These are phyloP conservation scores for Inga laurina DNA, from an alignment of 306 rosid genomes.

Conservation along the genomic window DNA sequence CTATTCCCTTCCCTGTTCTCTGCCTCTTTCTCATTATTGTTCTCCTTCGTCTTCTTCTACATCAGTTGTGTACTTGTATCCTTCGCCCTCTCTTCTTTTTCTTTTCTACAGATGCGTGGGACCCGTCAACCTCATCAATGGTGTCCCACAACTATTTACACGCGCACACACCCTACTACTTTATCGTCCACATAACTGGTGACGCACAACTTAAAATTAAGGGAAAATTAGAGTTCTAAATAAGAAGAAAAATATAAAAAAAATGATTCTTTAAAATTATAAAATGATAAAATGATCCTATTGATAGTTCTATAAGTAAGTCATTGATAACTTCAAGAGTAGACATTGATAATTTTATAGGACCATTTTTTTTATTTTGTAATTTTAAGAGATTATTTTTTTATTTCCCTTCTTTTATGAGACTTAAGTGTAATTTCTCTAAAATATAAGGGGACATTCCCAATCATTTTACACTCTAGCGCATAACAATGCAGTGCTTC, in stretches of 20 bases:
- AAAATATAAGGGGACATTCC: not conserved
- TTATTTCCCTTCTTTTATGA: too few relatives aligned
- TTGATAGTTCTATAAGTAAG: too few relatives aligned
- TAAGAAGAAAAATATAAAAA: too few relatives aligned
- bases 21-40: conserved; percentile 32
- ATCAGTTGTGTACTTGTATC: not conserved
- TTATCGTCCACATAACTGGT: not conserved
- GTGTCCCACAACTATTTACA: not conserved
- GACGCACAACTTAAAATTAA: not conserved
- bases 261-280: too few relatives aligned
- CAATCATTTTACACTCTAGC: not conserved
- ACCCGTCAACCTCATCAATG: not conserved
- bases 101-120: conserved; percentile 10
- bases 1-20: conserved; percentile 2
- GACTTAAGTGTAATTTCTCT: too few relatives aligned
- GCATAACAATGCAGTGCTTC: not conserved
- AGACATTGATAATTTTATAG: too few relatives aligned
- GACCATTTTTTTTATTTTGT: too few relatives aligned
- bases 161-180: not conserved
- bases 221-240: too few relatives aligned
- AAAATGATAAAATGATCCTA: too few relatives aligned
- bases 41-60: conserved; percentile 21
- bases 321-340: too few relatives aligned
- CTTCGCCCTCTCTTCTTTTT: not conserved
- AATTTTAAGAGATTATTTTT: too few relatives aligned